Evolutionary conservation across 2,329 filamentous ascomycete species (phyloP).

Genomic region (Stachybotrys chartarum): DNA sequence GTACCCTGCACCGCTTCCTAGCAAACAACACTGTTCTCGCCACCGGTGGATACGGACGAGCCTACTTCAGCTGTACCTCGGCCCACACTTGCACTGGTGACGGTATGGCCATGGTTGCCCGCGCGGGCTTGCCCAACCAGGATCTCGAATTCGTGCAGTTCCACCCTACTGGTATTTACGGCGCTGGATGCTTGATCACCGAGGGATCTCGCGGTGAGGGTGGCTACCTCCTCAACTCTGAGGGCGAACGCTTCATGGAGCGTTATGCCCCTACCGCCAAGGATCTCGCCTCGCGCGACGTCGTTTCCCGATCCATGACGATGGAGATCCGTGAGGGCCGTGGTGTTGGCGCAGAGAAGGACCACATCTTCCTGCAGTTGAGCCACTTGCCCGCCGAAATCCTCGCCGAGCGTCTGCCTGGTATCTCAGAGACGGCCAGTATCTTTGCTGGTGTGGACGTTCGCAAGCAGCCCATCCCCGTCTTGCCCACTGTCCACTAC

Average conservation of each 20-base stretch:
- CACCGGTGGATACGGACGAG: constrained; percentile 94
- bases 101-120: constrained; percentile 98
- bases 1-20: constrained; percentile 93
- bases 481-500: constrained; percentile 96
- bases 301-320: constrained; percentile 96
- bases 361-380: constrained; percentile 97
- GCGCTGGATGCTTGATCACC: constrained; percentile 94
- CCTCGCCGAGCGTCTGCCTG: constrained; percentile 90
- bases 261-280: constrained; percentile 96
- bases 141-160: constrained; percentile 99
- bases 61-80: constrained; percentile 97
- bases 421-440: constrained; percentile 96
- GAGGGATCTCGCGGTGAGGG: constrained; percentile 97
- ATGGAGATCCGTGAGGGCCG: constrained; percentile 96
- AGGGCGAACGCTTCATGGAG: constrained; percentile 99
- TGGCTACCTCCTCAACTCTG: constrained; percentile 93
- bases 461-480: constrained; percentile 92
- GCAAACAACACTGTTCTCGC: constrained; percentile 95
- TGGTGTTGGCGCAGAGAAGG: constrained; percentile 94
- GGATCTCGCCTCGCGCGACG: constrained; percentile 93
- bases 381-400: constrained; percentile 90
- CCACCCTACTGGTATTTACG: constrained; percentile 98
- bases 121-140: constrained; percentile 95
- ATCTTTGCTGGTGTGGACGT: constrained; percentile 98
- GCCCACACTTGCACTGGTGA: constrained; percentile 98